Evolutionary conservation across 2,329 filamentous ascomycete genomes (phyloP), one percentile per base, ranked within the genome.

Genomic region (Acrodontium crateriforme): DNA sequence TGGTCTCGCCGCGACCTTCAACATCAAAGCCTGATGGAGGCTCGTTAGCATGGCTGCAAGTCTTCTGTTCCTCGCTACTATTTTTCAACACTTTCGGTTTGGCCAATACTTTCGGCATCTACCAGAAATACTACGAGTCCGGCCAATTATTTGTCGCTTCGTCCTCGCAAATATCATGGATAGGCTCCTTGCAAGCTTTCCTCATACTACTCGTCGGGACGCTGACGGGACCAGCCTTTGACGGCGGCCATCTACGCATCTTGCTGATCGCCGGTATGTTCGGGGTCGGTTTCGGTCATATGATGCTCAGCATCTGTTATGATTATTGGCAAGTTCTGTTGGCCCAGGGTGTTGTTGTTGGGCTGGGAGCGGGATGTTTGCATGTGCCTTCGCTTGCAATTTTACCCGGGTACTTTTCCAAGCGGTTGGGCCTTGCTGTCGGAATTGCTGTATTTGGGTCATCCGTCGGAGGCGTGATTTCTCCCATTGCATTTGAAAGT

Each of bases 261-360:
- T n/a, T 26, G 6, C 24, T 26, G 6, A 8, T 11, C 6, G 14
- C 21, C 9, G 35, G 35, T 8, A 11, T 18, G 5, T 20, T 29
- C 18, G 21, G 36, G n/a, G 18, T 15, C 16, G n/a, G 28, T 7
- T 19, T 37, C n/a, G 35, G 35, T 6, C 9, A 28, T n/a, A 22
- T 37, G n/a, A 32, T 36, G 33, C 31, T 24, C 12, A 36, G 32
- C 24, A 14, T 37, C 9, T 21, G 23, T 13, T 28, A 16, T n/a
- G 18, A 32, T 4, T 37, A 36, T 21, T 36, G 33, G 28, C 23
- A 37, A 16, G 7, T 37, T 6, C 18, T 37, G 4, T 30, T 37
- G n/a, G 29, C 35, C n/a, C 35, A 37, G 17, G 35, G 32, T 2
- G n/a, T 37, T 4, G 24, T 21, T 12, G 22, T 13, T 14, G 35